These are phyloP conservation scores for Spathaspora hagerdaliae DNA, from an alignment of 805 yeast species.

Conservation along the genomic window DNA sequence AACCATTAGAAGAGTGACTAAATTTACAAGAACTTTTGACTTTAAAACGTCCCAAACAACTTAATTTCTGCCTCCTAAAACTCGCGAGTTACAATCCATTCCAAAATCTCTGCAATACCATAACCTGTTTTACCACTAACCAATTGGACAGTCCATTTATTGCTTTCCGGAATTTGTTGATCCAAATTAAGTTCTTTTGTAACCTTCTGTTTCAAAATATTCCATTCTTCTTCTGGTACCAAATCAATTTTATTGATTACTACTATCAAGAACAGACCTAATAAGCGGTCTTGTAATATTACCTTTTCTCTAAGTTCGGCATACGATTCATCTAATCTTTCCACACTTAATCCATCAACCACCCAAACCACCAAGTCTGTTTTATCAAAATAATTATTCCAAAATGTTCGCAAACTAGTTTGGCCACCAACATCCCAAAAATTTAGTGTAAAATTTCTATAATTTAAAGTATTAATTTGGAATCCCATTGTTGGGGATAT, in stretches of 20 bases:
- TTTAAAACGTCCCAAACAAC: too few relatives aligned
- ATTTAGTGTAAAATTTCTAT: constrained; percentile 45
- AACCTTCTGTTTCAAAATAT: constrained; percentile 10
- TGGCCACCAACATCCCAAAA: constrained; percentile 87
- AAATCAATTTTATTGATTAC: constrained; percentile 75
- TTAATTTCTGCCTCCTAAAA: constrained; percentile 5
- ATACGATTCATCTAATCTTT: constrained; percentile 62
- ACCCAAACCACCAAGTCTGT: constrained; percentile 81
- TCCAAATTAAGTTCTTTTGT: constrained; percentile 15
- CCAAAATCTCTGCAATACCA: constrained; percentile 21
- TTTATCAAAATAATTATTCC: constrained; percentile 86
- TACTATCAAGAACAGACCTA: constrained; percentile 64
- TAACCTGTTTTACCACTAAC: constrained; percentile 36
- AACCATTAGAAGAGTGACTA: too few relatives aligned
- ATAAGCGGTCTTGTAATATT: constrained; percentile 61
- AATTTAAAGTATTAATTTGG: constrained; percentile 59
- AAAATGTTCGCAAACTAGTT: constrained; percentile 35
- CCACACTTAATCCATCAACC: constrained; percentile 61
- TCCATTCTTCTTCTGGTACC: constrained; percentile 21
- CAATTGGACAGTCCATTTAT: constrained; percentile 21
- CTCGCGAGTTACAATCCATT: constrained; percentile 22
- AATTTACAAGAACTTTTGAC: too few relatives aligned
- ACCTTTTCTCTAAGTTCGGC: constrained; percentile 59
- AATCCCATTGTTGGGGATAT: constrained; percentile 91
- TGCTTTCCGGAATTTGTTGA: constrained; percentile 14